Evolutionary conservation across 352 stramenopile genomes (phyloP), one percentile per base, ranked within the genome.

Genomic region (Phytophthora sojae): DNA sequence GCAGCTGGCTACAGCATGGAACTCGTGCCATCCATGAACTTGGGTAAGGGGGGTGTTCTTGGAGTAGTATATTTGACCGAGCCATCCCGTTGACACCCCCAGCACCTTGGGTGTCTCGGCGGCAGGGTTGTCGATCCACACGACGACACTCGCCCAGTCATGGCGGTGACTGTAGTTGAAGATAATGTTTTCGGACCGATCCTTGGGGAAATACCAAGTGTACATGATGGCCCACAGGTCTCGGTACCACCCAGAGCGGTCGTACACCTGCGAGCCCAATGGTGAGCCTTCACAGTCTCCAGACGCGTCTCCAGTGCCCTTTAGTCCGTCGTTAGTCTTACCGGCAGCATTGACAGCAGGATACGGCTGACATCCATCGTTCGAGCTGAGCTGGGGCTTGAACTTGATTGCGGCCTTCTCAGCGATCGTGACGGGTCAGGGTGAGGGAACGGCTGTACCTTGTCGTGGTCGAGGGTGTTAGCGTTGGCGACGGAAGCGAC

Each of bases 171-270:
- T 69, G 15, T 76, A 49, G 2, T 21, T 44, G 21, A 73, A 61
- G 19, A 63, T 30, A 32, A 32, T 6, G 29, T 39, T 37, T 23
- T 29, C 57, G n/a, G 54, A 62, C 44, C 61, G 71, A 57, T 84
- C 69, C 64, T 81, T 81, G 25, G 73, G 67, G 60, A 82, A 75
- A 62, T 82, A 77, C 69, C 73, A 81, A 25, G 69, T 47, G 69
- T 76, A 76, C 57, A 76, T 76, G 67, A 71, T 60, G 5, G 61
- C 61, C 52, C 49, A 67, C 32, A 47, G 7, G 12, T 52, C 53
- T 25, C 19, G 57, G 44, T 69, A 42, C 61, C 54, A 56, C 14
- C 11, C 49, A 17, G 47, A 29, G 32, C 61, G 61, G 11, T 25
- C 61, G 42, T 68, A 61, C 25, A 68, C 39, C 12, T 64, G 56